Base-by-base conservation (phyloP, 2,329 filamentous ascomycete species). In the Fusarium succisae region DNA sequence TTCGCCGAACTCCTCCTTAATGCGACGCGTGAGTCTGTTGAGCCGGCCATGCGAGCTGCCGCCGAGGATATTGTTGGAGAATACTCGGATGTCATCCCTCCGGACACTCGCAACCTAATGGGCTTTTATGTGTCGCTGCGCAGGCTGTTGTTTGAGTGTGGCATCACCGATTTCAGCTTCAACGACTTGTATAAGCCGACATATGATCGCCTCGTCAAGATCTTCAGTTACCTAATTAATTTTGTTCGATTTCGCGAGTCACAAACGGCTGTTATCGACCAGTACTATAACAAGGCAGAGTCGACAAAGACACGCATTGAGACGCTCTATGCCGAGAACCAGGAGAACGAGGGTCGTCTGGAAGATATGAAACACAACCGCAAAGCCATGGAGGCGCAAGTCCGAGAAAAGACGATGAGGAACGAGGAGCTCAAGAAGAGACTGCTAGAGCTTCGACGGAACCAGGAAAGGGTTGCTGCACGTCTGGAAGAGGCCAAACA, bases 171-270 rank as follows among this genome's bases (percentile, higher is more conserved):
- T 83, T 98, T 99, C 79, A 94, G 93, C 41, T 98, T 98, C 83
- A 91, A 92, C 69, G 96, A 99, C 82, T 86, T 99, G 11, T 96
- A 97, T 81, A 93, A 93, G 81, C 96, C 96, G 22, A 97, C 94
- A 3, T 94, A 97, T 80, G 93, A 94, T 66, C 93, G 96, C 50
- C 89, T 98, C 20, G 93, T 96, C 79, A 97, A 96, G 85, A 97
- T 98, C 79, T 96, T 99, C 82, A 97, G 94, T 74, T 98, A 98
- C 83, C 90, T 98, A 73, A 99, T 99, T 86, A 99, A 99, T 84
- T 99, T 99, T 83, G 95, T 98, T 76, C 92, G 96, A 60, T 99
- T 98, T 84, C 93, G 96, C 77, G 95, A 98, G 84, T 95, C 93
- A 71, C 96, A 98, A 83, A 97, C 95, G 3, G 86, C 87, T 44